Evolutionary conservation across 108 stramenopile genomes (phyloP).

Genomic region (Skeletonema potamos): DNA sequence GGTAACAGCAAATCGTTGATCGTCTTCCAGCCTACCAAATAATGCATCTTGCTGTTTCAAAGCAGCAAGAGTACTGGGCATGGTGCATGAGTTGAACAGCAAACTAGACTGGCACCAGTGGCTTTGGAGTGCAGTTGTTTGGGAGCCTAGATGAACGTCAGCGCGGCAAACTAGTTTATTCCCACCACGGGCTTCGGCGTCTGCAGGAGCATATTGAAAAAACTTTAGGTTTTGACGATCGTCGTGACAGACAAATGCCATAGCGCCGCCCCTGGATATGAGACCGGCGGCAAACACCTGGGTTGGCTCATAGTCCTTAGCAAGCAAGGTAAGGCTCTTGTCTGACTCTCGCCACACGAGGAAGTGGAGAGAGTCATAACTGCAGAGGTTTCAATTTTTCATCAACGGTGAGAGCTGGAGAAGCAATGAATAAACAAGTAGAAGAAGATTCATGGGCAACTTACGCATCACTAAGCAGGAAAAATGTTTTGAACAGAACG

Average conservation of each 20-base stretch:
- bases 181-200: constrained; percentile 87
- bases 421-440: background rate
- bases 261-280: constrained; percentile 74
- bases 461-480: constrained; percentile 74
- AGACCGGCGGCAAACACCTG: constrained; percentile 82
- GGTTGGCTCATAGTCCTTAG: constrained; percentile 87
- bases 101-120: constrained; percentile 82
- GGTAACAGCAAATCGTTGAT: constrained; percentile 80
- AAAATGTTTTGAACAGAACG: constrained; percentile 79
- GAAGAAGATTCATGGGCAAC: background rate
- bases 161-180: constrained; percentile 90
- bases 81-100: constrained; percentile 71
- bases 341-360: constrained; percentile 89
- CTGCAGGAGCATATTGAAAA: constrained; percentile 91
- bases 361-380: constrained; percentile 87
- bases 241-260: constrained; percentile 85
- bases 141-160: constrained; percentile 87
- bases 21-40: constrained; percentile 77
- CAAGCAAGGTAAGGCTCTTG: constrained; percentile 83
- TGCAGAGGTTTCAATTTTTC: constrained; percentile 6
- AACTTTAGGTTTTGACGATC: constrained; percentile 88
- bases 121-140: constrained; percentile 68
- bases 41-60: constrained; percentile 85
- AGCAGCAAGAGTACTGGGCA: constrained; percentile 68
- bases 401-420: background rate